Evolutionary conservation across 2,329 filamentous ascomycete genomes (phyloP).

Genomic region (Aspergillus neotritici): DNA sequence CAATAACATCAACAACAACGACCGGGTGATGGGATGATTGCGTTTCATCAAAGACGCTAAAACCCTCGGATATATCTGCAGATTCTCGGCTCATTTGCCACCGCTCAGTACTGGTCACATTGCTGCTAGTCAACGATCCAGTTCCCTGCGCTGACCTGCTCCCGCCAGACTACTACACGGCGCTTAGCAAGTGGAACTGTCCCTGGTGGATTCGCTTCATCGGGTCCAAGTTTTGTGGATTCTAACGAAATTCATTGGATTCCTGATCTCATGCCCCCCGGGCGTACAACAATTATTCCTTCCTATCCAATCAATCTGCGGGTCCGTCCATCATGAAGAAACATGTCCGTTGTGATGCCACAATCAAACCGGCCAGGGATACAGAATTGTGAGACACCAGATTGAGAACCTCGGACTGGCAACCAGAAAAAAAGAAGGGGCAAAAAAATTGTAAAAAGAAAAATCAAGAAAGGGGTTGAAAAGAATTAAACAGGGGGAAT

Average conservation of each 20-base stretch:
- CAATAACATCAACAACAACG: too few species aligned
- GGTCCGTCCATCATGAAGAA: constrained; percentile 21
- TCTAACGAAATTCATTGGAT: constrained; percentile 21
- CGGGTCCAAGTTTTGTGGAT: constrained; percentile 9
- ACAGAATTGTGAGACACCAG: constrained; percentile 24
- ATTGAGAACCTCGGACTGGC: constrained; percentile 16
- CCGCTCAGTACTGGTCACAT: neutral
- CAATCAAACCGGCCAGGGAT: constrained; percentile 11
- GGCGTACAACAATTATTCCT: constrained; percentile 12
- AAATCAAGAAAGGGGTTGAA: constrained; percentile 16
- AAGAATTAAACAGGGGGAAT: constrained; percentile 16
- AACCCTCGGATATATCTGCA: too few species aligned
- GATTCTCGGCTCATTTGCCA: neutral
- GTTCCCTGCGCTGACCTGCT: too few species aligned
- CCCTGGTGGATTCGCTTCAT: constrained; percentile 9
- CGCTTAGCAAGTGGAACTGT: constrained; percentile 31
- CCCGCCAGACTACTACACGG: constrained; percentile 7
- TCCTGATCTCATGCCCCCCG: constrained; percentile 16
- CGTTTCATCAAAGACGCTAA: too few species aligned
- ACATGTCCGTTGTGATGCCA: constrained; percentile 23
- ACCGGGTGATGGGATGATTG: too few species aligned
- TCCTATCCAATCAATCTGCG: constrained; percentile 21
- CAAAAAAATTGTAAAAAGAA: constrained; percentile 13
- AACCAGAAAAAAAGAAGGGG: constrained; percentile 9
- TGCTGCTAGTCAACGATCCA: too few species aligned